Evolutionary conservation across 768 basidiomycete species (phyloP), one percentile per base, ranked within the genome.

Genomic region (Clavulina sp.): DNA sequence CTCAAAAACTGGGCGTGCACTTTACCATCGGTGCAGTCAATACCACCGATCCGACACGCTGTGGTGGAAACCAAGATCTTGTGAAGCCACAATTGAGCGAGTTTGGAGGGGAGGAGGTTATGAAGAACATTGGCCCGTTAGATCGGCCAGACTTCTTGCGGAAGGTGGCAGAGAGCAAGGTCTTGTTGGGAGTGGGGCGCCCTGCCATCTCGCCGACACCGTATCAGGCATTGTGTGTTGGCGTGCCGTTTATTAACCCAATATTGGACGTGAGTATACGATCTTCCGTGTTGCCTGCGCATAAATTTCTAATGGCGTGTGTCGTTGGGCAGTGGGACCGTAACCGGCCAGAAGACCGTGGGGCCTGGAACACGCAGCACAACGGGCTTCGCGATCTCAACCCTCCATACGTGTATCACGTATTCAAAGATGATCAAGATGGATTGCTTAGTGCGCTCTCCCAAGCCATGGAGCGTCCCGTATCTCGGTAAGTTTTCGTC

Each of bases 181-280:
- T 52, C 23, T 34, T 57, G 51, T 5, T 57, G 13, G 56, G 56
- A 4, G 23, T 57, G 7, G 55, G 56, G 1, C 9, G 9, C 34
- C 34, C 19, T 38, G 34, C 34, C 43, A 46, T 9, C 13, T 46
- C 43, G 48, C 43, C 54, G 4, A 26, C 56, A 34, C 56, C 56
- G 4, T 57, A 56, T 33, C 55, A 57, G 19, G 56, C 55, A 1
- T 50, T 57, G 5, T 56, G 56, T 43, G 43, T 60, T 33, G 57
- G 58, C 5, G 47, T 63, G 2, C 63, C 63, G 2, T 64, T 64
- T 52, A 59, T 64, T 54, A 63, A 63, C 50, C 62, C 62, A 3
- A 53, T 64, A 50, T 9, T 16, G 9, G 26, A 9, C 13, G 43
- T 46, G 24, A 46, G 24, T 16, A 16, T 46, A 13, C 43, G 24